Percentiles rank a stretch among this genome's conserved stretches.
Conservation (phyloP, 306 rosid genomes). For the Rubus idaeus region DNA sequence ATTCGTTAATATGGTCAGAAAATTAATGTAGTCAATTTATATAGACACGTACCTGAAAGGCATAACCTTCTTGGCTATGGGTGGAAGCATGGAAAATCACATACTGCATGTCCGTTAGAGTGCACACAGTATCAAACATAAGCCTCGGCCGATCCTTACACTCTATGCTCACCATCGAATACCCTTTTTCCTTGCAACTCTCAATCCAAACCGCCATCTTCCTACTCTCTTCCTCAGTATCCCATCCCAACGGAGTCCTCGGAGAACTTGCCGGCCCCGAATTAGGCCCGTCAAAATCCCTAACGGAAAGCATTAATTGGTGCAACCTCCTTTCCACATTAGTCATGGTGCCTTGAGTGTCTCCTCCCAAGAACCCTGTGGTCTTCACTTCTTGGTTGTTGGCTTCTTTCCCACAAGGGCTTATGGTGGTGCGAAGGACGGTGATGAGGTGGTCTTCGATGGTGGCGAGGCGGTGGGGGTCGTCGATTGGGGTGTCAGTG, state of each 20-base stretch:
- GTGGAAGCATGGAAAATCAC: constrained; percentile 66
- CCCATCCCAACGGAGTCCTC: constrained; percentile 1
- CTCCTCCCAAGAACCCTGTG: constrained; percentile 32
- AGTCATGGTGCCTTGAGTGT: constrained; percentile 38
- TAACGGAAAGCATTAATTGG: constrained; percentile 53
- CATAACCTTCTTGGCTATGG: constrained; percentile 36
- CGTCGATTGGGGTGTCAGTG: constrained; percentile 45
- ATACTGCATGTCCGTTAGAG: constrained; percentile 70
- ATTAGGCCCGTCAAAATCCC: constrained; percentile 49
- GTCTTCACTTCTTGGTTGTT: constrained; percentile 44
- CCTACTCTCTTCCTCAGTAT: constrained; percentile 30
- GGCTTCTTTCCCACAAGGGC: constrained; percentile 10
- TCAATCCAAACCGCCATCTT: constrained; percentile 44
- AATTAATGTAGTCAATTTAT: background rate
- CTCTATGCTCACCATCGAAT: constrained; percentile 55
- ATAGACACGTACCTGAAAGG: constrained; percentile 54
- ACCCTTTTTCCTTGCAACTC: constrained; percentile 60
- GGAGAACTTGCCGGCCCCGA: background rate
- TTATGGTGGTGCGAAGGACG: constrained; percentile 45
- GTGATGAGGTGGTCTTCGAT: constrained; percentile 57
- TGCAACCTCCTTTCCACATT: constrained; percentile 66
- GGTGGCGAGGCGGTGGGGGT: constrained; percentile 46
- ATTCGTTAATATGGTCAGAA: background rate
- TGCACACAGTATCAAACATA: constrained; percentile 78
- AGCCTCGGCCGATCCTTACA: constrained; percentile 66